phyloP scores from a whole-genome alignment of 2,329 filamentous ascomycete genomes.

The Fusarium begoniae region DNA sequence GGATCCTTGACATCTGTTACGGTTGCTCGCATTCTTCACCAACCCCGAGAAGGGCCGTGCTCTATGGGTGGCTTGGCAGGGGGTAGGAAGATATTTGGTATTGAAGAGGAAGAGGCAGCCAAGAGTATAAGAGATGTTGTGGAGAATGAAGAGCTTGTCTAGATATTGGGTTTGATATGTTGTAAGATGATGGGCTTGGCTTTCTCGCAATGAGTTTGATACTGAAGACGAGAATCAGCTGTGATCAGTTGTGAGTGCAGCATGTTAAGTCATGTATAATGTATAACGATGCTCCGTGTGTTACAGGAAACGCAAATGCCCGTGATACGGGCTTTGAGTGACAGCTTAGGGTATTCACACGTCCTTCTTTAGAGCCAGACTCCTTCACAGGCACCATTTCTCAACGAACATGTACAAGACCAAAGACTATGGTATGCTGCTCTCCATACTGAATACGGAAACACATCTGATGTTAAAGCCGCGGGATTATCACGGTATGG shows the following conservation, averaged over 20 bases:
- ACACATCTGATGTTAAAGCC: not conserved
- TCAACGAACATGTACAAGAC: not conserved
- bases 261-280: not conserved
- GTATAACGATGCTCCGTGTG: not conserved
- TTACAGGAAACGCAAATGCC: not conserved
- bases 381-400: not conserved
- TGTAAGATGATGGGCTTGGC: not conserved
- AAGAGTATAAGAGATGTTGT: slow-evolving; percentile 9
- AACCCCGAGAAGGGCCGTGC: slow-evolving; percentile 38
- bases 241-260: not conserved
- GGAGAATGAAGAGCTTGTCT: slow-evolving; percentile 1
- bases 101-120: slow-evolving; percentile 28
- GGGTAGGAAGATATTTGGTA: slow-evolving; percentile 5
- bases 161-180: not conserved
- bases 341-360: not conserved
- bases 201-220: not conserved
- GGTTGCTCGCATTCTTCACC: slow-evolving; percentile 31
- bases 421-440: not conserved
- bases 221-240: not conserved
- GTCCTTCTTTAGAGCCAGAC: not conserved
- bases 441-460: not conserved
- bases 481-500: not conserved
- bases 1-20: slow-evolving; percentile 25
- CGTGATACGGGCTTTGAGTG: not conserved
- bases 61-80: slow-evolving; percentile 21